Evolutionary conservation across 805 yeast species (phyloP), one percentile per base, ranked within the genome.

Genomic region (Lipomyces kockii): DNA sequence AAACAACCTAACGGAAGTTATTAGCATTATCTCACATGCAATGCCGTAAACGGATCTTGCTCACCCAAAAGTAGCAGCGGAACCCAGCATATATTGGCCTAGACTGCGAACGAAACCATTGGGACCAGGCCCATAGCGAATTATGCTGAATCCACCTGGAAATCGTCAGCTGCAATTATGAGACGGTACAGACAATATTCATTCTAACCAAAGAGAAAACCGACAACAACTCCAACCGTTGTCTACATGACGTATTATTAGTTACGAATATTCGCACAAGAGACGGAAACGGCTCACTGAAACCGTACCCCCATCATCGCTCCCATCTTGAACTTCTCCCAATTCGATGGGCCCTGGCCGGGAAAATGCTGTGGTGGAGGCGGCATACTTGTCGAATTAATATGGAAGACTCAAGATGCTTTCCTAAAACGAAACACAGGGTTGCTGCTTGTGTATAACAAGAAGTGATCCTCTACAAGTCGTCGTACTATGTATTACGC

Each of bases 261-360:
- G 57, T 43, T 11, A 29, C 51, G 9, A 9, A 37, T 1, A 35
- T 58, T n/a, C 12, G n/a, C n/a, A 56, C 20, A 29, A 37, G 39
- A 37, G 14, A 14, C 61, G 3, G 46, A 20, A 43, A 25, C 54
- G 12, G 2, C 14, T 37, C 34, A 17, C 17, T 6, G 6, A 22
- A 25, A 27, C 79, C 85, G 65, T 80, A 82, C 87, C 71, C 99
- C 99, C 98, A 95, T 95, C 82, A 94, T 82, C 69, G 92, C 89
- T 64, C 99, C 99, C 98, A 95, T 95, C 82, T 95, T 95, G 86
- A 95, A 91, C 82, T 95, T 95, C 65, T 95, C 97, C 82, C 93
- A 92, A 80, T 89, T 87, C 60, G 97, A 89, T 65, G 96, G 97
- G 72, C 77, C 67, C 25, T 39, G 58, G 60, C 73, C 75, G 37